Evolutionary conservation across 75 land plant species (phyloP).

Genomic region (Azolla pinnata): DNA sequence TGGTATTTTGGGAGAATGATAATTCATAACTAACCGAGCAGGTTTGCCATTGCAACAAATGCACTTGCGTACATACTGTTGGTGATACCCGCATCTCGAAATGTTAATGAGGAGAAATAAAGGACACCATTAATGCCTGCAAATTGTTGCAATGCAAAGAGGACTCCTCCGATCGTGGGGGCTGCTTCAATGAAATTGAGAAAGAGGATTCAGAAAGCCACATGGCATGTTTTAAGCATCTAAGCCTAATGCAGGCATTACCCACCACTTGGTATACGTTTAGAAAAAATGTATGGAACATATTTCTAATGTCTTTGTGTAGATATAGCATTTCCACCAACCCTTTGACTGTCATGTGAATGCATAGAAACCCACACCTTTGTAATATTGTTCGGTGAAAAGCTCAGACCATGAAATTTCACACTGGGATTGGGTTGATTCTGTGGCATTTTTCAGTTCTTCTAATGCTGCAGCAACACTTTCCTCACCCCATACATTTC

Average conservation of each 20-base stretch:
- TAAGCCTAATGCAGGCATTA: too few relatives aligned
- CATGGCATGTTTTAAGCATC: too few relatives aligned
- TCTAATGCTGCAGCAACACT: constrained; percentile 48
- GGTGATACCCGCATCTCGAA: constrained; percentile 69
- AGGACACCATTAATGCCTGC: constrained; percentile 95
- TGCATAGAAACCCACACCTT: constrained; percentile 38
- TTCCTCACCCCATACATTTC: constrained; percentile 59
- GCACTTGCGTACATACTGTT: constrained; percentile 62
- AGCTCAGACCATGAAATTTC: constrained; percentile 61
- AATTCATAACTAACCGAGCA: constrained; percentile 42
- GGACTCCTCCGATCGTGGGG: constrained; percentile 68
- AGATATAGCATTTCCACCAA: too few relatives aligned
- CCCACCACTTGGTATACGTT: too few relatives aligned
- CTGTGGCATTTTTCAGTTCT: constrained; percentile 52
- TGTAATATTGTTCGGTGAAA: constrained; percentile 40
- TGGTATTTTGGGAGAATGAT: neutral
- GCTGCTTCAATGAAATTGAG: too few relatives aligned
- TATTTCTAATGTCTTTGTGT: too few relatives aligned
- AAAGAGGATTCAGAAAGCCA: too few relatives aligned
- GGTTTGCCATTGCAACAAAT: constrained; percentile 64
- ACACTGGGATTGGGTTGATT: constrained; percentile 22
- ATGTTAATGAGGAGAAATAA: constrained; percentile 85
- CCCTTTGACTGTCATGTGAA: too few relatives aligned
- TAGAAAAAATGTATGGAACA: too few relatives aligned
- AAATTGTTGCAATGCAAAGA: constrained; percentile 82